Evolutionary conservation across 2,329 filamentous ascomycete species (phyloP), one percentile per base, ranked within the genome.

Genomic region (Trichophyton schoenleinii): DNA sequence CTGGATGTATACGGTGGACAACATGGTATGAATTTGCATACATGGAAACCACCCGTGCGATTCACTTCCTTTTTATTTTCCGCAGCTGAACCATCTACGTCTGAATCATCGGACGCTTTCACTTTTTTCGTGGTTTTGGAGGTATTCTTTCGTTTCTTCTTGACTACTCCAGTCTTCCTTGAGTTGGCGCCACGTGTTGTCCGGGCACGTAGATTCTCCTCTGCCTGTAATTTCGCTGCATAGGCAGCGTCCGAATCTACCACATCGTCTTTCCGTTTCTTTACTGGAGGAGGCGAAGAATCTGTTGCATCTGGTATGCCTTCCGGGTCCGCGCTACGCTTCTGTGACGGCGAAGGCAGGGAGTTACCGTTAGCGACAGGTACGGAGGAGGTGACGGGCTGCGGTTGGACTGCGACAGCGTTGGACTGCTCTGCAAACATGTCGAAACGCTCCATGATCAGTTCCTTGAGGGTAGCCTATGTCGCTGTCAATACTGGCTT

Each of bases 41-140:
- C 85, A 70, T 96, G 91, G 70, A 99, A 99, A 2, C 91, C 94
- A 41, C 91, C 88, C 70, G 91, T 96, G 67, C 88, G 85, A 64
- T 83, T 84, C 20, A 83, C 80, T 68, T 84, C 82, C 77, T 89
- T 82, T 72, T 83, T 68, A 28, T 31, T 75, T 64, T 81, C 76
- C 61, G 82, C 76, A 73, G 84, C 85, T 53, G 81, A 85, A 3
- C 80, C 82, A 9, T 84, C 84, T 7, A 87, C 74, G 58, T 92
- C 90, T 68, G 88, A 92, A 67, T 95, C 89, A 68, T 95, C 90
- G 60, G 87, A 86, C 5, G 82, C 83, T 65, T 85, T 87, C 61
- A 92, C 83, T 74, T 88, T 89, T 70, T 87, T 89, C 28, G 78
- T 71, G 36, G 78, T 82, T 75, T 78, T 79, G 3, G 73, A 67